Conservation (phyloP, 495 filamentous ascomycete genomes). For the Aspergillus coremiiformis region DNA sequence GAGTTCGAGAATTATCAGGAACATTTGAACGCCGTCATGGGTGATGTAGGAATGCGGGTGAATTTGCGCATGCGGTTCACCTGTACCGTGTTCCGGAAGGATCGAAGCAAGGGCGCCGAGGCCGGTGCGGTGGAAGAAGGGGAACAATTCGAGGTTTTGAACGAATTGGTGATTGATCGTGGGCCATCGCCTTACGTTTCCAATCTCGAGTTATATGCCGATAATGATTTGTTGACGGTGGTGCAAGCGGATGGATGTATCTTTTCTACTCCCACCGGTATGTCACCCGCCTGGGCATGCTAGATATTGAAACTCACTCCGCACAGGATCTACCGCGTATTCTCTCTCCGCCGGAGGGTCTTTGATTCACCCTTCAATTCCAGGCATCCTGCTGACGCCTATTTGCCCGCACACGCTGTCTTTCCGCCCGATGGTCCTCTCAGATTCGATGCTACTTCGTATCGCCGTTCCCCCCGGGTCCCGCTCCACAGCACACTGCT, state of each 20-base stretch:
- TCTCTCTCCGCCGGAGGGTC: slow-evolving; percentile 93
- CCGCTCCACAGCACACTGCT: slow-evolving; percentile 87
- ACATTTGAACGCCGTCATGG: slow-evolving; percentile 78
- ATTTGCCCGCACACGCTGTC: slow-evolving; percentile 96
- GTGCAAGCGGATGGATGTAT: slow-evolving; percentile 96
- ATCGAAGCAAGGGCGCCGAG: slow-evolving; percentile 38
- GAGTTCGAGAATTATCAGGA: slow-evolving; percentile 77
- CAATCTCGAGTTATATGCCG: slow-evolving; percentile 90
- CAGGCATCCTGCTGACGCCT: slow-evolving; percentile 91
- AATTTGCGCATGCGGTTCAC: slow-evolving; percentile 97
- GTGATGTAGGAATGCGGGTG: slow-evolving; percentile 85
- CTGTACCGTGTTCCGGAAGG: slow-evolving; percentile 75
- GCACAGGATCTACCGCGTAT: slow-evolving; percentile 77
- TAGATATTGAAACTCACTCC: slow-evolving; percentile 3
- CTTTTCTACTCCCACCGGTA: slow-evolving; percentile 89
- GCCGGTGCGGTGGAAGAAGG: slow-evolving; percentile 55
- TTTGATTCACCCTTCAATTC: slow-evolving; percentile 93
- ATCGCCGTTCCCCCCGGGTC: slow-evolving; percentile 77
- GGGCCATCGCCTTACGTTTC: slow-evolving; percentile 95
- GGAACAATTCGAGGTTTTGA: slow-evolving; percentile 91
- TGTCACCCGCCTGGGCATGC: slow-evolving; percentile 3
- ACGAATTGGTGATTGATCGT: slow-evolving; percentile 95
- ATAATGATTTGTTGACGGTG: slow-evolving; percentile 86
- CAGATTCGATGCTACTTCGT: slow-evolving; percentile 82
- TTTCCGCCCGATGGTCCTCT: slow-evolving; percentile 98